These are phyloP conservation scores for Chlorella sp. DNA, from an alignment of 139 green algal species.

Conservation along the genomic window DNA sequence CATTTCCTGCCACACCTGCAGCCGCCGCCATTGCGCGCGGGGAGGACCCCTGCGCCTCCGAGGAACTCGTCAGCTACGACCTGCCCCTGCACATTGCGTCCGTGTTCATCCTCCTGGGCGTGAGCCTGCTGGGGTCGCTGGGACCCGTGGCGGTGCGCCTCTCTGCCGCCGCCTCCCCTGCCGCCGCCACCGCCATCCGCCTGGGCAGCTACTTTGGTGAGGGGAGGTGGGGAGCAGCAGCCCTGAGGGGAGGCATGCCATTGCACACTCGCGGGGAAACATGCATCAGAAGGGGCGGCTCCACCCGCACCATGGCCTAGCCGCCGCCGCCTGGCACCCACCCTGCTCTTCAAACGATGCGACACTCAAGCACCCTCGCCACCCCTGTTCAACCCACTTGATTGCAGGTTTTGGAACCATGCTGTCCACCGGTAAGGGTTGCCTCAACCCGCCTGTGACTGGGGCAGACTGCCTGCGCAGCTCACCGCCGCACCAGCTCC, in stretches of 20 bases:
- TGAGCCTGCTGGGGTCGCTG: constrained; percentile 20
- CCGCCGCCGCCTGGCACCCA: neutral
- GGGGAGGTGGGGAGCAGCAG: too few species aligned
- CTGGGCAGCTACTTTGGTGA: constrained; percentile 14
- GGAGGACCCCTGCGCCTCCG: constrained; percentile 9
- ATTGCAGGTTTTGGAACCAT: constrained; percentile 23
- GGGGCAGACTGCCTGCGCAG: too few species aligned
- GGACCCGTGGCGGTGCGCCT: neutral
- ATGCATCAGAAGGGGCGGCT: neutral
- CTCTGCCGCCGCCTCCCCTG: neutral
- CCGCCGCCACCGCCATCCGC: neutral
- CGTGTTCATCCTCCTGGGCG: constrained; percentile 39
- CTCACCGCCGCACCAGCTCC: neutral
- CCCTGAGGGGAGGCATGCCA: too few species aligned
- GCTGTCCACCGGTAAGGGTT: neutral
- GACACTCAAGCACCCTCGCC: too few species aligned
- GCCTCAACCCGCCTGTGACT: too few species aligned
- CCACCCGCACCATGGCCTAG: neutral
- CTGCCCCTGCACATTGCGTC: constrained; percentile 30
- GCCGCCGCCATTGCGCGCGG: neutral
- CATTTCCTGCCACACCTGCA: neutral
- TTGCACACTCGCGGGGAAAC: too few species aligned
- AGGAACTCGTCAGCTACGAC: constrained; percentile 9
- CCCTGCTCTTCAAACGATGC: too few species aligned
- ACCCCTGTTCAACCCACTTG: neutral